A percentile compares a stretch with the other conserved stretches of the same genome.
Conservation (phyloP, 1,284 basidiomycete genomes). For the Athelia psychrophila region DNA sequence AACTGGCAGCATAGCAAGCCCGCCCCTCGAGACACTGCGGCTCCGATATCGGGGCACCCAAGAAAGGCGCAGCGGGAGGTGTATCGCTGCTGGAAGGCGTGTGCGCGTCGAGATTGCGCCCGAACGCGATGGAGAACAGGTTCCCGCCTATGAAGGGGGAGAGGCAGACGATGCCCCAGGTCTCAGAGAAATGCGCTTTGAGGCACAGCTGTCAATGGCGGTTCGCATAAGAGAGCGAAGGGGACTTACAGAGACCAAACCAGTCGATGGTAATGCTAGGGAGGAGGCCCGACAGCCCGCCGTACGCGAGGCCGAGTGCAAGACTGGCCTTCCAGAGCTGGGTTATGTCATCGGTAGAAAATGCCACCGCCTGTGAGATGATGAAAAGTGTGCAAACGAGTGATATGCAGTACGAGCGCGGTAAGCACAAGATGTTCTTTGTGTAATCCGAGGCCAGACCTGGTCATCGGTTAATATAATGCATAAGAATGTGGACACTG, state of each 20-base stretch:
- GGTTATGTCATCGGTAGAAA: slow-evolving; percentile 53
- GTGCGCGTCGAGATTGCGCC: slow-evolving; percentile 75
- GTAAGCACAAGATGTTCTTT: slow-evolving; percentile 56
- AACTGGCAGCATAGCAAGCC: slow-evolving; percentile 41
- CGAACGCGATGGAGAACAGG: slow-evolving; percentile 83
- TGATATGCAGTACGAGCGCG: slow-evolving; percentile 70
- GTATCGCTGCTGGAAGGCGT: slow-evolving; percentile 30
- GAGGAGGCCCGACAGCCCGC: slow-evolving; percentile 73
- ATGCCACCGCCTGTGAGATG: slow-evolving; percentile 62
- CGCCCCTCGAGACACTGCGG: slow-evolving; percentile 45
- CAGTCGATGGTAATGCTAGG: slow-evolving; percentile 82
- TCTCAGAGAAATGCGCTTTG: slow-evolving; percentile 79
- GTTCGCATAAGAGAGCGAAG: slow-evolving; percentile 1
- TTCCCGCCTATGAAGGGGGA: slow-evolving; percentile 83
- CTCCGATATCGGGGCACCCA: slow-evolving; percentile 25
- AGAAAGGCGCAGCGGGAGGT: slow-evolving; percentile 5
- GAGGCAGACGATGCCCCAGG: slow-evolving; percentile 83
- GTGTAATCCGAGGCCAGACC: slow-evolving; percentile 74
- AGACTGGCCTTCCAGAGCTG: slow-evolving; percentile 76
- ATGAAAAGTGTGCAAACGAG: slow-evolving; percentile 68
- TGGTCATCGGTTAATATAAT: too few relatives aligned
- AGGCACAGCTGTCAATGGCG: background rate
- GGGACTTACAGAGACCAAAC: slow-evolving; percentile 73
- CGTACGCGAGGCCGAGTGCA: slow-evolving; percentile 73
- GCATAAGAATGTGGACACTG: background rate